Conservation (phyloP, 2,329 filamentous ascomycete species). For the Coniella lustricola region DNA sequence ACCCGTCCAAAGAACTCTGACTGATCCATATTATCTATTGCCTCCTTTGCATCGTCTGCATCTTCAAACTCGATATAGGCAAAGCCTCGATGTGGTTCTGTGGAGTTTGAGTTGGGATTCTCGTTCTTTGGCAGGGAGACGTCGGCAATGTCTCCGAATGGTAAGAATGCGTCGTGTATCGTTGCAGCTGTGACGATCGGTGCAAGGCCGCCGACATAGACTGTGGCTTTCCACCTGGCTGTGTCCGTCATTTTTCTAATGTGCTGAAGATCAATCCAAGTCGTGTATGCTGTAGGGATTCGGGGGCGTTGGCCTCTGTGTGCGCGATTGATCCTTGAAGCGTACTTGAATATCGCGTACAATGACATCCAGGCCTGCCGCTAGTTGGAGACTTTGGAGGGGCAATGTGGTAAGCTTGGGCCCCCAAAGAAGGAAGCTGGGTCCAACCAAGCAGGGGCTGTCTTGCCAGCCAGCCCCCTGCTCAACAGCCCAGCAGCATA, state of each 20-base stretch:
- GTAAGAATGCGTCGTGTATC: slow-evolving; percentile 86
- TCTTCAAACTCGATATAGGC: slow-evolving; percentile 95
- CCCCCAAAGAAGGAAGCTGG: neutral
- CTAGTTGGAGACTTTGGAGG: neutral
- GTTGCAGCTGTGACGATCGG: slow-evolving; percentile 67
- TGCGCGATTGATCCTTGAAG: neutral
- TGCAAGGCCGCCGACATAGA: slow-evolving; percentile 87
- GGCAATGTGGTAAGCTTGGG: neutral
- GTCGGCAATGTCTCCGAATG: slow-evolving; percentile 92
- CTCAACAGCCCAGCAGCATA: neutral
- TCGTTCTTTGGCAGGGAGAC: slow-evolving; percentile 87
- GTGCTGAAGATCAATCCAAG: neutral
- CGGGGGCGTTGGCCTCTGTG: neutral
- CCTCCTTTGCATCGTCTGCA: slow-evolving; percentile 78
- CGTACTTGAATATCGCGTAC: slow-evolving; percentile 2
- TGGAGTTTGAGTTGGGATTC: slow-evolving; percentile 68
- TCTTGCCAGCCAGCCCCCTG: neutral
- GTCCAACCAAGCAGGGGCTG: neutral
- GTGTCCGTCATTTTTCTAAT: slow-evolving; percentile 65
- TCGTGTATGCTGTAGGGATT: slow-evolving; percentile 4
- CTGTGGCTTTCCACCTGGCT: slow-evolving; percentile 78
- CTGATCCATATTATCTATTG: slow-evolving; percentile 99
- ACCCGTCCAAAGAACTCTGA: slow-evolving; percentile 88
- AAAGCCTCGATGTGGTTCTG: slow-evolving; percentile 81
- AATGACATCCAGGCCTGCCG: neutral